Evolutionary conservation across 306 rosid genomes (phyloP), one percentile per base, ranked within the genome.

Genomic region (Corylus americana): DNA sequence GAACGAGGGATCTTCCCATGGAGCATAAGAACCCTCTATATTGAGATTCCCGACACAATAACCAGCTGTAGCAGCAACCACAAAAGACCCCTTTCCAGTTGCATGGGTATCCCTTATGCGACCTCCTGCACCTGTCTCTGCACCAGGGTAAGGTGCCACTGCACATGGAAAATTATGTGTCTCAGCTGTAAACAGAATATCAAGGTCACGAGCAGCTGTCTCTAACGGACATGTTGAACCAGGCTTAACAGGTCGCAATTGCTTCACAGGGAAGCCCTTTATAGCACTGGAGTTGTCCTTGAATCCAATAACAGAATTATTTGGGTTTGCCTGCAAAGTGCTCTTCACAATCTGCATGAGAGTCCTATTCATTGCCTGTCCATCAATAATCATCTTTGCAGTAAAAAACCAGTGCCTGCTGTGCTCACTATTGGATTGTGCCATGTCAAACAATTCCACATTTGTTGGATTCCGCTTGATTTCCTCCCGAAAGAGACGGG

Each of bases 151-250:
- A 47, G 98, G 98, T 25, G 97, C 98, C 83, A 94, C 98, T 10
- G 98, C 97, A 84, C 98, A 94, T 18, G 98, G 98, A 58, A 94
- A 94, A 85, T 94, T 94, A 77, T 94, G 97, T 42, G 98, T 94
- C 86, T 94, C 98, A 4, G 98, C 98, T 13, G 97, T 94, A 72
- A 94, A 92, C 58, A 94, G 85, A 55, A 94, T 88, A 85, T 94
- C 96, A 58, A 94, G 78, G 55, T 88, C 92, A 7, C 74, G 71
- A 13, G 75, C 45, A 64, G 77, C 81, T 77, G 80, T 35, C 71
- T 84, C 48, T 47, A 90, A 80, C 0, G 91, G 92, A 78, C 92
- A 84, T 59, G 92, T 12, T 20, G 89, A 89, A 55, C 98, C 98
- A 14, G 97, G 97, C 80, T 84, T 77, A 77, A 84, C 72, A 8